phyloP scores from a whole-genome alignment of 1,284 basidiomycete species.

The Sporisorium graminicola region DNA sequence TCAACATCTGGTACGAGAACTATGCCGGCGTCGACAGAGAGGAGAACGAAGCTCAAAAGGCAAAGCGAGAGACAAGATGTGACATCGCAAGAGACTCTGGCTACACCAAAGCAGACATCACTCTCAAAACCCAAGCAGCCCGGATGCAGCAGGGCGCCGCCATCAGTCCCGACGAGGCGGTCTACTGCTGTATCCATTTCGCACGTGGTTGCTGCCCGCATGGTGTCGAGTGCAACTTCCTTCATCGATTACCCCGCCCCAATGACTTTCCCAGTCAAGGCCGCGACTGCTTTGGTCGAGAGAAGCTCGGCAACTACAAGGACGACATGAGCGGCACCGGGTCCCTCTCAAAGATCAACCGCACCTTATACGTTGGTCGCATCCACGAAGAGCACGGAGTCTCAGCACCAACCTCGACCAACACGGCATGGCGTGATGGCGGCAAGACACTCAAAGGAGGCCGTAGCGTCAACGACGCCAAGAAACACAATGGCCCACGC shows the following conservation, averaged over 20 bases:
- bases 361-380: constrained; percentile 93
- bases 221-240: constrained; percentile 93
- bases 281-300: constrained; percentile 94
- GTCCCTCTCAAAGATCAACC: constrained; percentile 90
- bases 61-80: constrained; percentile 90
- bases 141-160: constrained; percentile 23
- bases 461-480: constrained; percentile 39
- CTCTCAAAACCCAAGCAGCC: constrained; percentile 32
- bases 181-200: constrained; percentile 95
- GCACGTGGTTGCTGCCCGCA: constrained; percentile 96
- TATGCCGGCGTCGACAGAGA: constrained; percentile 80
- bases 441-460: constrained; percentile 59
- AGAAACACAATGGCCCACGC: constrained; percentile 25
- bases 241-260: constrained; percentile 80
- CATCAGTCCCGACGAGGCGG: constrained; percentile 75
- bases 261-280: constrained; percentile 85
- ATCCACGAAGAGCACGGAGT: constrained; percentile 73
- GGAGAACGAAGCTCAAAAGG: constrained; percentile 75
- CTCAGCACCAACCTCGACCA: constrained; percentile 36
- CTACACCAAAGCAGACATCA: constrained; percentile 75
- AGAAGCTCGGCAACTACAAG: constrained; percentile 96
- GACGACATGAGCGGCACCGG: constrained; percentile 99
- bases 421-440: constrained; percentile 56
- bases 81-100: constrained; percentile 89
- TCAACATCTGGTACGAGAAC: constrained; percentile 98